Evolutionary conservation across 768 basidiomycete species (phyloP).

Genomic region (Harrya chromipes): DNA sequence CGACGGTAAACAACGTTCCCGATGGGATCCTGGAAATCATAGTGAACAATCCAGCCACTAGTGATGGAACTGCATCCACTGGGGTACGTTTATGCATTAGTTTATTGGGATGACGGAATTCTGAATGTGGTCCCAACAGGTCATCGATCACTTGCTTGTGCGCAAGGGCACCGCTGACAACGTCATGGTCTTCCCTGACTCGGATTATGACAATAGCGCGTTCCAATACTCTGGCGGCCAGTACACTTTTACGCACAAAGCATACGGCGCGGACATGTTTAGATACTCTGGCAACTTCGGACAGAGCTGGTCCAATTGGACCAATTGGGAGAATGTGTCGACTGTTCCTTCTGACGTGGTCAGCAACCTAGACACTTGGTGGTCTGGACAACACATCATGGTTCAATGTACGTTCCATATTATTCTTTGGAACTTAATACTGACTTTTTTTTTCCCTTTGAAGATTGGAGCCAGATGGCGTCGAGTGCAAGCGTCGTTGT

Average conservation of each 20-base stretch:
- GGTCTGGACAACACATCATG: slow-evolving; percentile 82
- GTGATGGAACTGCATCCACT: slow-evolving; percentile 43
- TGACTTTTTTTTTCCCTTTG: slow-evolving; percentile 1
- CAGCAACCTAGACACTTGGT: slow-evolving; percentile 48
- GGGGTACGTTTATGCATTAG: slow-evolving; percentile 43
- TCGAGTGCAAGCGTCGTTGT: slow-evolving; percentile 62
- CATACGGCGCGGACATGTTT: slow-evolving; percentile 83
- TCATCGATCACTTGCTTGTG: slow-evolving; percentile 72
- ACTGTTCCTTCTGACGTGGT: slow-evolving; percentile 61
- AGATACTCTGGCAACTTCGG: slow-evolving; percentile 88
- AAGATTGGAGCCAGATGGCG: slow-evolving; percentile 77
- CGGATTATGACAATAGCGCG: slow-evolving; percentile 68
- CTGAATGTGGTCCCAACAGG: slow-evolving; percentile 34
- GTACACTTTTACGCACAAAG: slow-evolving; percentile 78
- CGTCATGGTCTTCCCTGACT: slow-evolving; percentile 81
- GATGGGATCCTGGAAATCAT: slow-evolving; percentile 81
- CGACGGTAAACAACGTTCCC: slow-evolving; percentile 67
- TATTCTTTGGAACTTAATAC: not conserved
- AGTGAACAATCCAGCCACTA: slow-evolving; percentile 52
- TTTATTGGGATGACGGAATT: not conserved
- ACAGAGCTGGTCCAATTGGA: slow-evolving; percentile 80
- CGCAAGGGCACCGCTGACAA: slow-evolving; percentile 77
- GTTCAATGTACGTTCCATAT: slow-evolving; percentile 67
- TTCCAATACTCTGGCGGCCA: slow-evolving; percentile 58
- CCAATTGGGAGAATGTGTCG: slow-evolving; percentile 70